Base-by-base conservation (phyloP, 371 early-diverging fungal genomes). In the Mortierella sp. region DNA sequence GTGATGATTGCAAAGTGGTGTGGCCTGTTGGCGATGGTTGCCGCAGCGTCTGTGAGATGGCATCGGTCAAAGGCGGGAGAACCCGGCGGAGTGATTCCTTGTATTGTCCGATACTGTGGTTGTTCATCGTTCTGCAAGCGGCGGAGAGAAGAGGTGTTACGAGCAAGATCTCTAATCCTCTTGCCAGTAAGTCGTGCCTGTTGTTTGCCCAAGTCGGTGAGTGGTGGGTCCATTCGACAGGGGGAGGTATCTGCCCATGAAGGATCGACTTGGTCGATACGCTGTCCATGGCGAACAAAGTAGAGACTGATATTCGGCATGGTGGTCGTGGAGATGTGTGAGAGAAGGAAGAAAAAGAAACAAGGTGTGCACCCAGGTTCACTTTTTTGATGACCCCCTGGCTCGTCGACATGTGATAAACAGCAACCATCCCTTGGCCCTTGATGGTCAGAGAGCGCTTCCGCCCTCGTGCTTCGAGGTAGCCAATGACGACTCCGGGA, bases 211-310 rank as follows among this genome's bases (percentile, higher is more conserved):
- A 63, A 73, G 7, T 55, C 45, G 13, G 86, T 85, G 31, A 87
- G 79, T 8, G 86, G 87, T 2, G 87, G 84, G 46, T 87, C 87
- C 45, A 85, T 81, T 3, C 86, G 86, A 9, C 67, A 65, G 2
- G 79, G 57, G 7, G 87, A 71, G 1, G 78, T 76, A 1, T 39
- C 28, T 28, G 54, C 57, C 84, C 86, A 87, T 37, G 52, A 47
- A 7, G 79, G 60, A 57, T 87, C 82, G 29, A 84, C 78, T 19
- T 85, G 85, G 57, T 87, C 87, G 47, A 80, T 63, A 22, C 87
- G 80, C 43, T 87, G 84, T 2, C 87, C 87, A 54, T 87, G 87
- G 9, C 87, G 74, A n/a, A 86, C 82, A 48, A 85, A 80, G 24
- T 82, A 84, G 39, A 79, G 67, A 19, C 46, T 65, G 49, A 76